phyloP scores from a whole-genome alignment of 305 asterid genomes.

The Caryopteris hybrid region DNA sequence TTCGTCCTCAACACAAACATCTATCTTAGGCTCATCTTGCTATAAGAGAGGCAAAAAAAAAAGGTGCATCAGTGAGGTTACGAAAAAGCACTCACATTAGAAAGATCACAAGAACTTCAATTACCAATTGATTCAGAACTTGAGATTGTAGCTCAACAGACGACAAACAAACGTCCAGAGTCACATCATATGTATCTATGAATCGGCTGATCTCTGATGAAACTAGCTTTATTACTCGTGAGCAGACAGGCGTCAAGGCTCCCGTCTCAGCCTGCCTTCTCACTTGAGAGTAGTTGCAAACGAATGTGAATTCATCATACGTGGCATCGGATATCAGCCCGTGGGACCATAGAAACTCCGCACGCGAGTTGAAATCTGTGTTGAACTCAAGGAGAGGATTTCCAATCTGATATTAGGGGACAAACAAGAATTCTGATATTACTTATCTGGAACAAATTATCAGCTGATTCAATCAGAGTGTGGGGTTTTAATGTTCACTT shows the following conservation, averaged over 20 bases:
- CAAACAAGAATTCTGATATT: not conserved
- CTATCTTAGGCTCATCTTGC: conserved; percentile 41
- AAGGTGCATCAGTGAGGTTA: not conserved
- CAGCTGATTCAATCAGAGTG: not conserved
- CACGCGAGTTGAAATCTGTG: conserved; percentile 51
- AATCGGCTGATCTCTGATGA: conserved; percentile 38
- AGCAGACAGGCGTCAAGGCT: conserved; percentile 35
- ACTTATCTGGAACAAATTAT: not conserved
- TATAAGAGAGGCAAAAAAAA: not conserved
- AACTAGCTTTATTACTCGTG: conserved; percentile 26
- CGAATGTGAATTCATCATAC: conserved; percentile 25
- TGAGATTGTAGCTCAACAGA: conserved; percentile 39
- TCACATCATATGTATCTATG: conserved; percentile 43
- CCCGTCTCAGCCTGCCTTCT: conserved; percentile 31
- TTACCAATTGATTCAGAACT: conserved; percentile 33
- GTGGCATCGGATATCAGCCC: conserved; percentile 51
- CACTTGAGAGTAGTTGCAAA: conserved; percentile 46
- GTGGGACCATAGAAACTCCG: conserved; percentile 49
- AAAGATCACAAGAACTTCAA: not conserved
- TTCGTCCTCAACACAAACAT: conserved; percentile 71
- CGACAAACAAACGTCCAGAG: conserved; percentile 53
- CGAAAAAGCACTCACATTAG: not conserved
- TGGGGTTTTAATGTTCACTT: conserved; percentile 9
- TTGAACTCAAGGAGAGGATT: conserved; percentile 57
- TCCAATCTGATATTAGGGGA: conserved; percentile 34